Percentiles rank a stretch among this genome's conserved stretches.
Conservation (phyloP, 2,329 filamentous ascomycete species). For the Ceratocystiopsis sp. region DNA sequence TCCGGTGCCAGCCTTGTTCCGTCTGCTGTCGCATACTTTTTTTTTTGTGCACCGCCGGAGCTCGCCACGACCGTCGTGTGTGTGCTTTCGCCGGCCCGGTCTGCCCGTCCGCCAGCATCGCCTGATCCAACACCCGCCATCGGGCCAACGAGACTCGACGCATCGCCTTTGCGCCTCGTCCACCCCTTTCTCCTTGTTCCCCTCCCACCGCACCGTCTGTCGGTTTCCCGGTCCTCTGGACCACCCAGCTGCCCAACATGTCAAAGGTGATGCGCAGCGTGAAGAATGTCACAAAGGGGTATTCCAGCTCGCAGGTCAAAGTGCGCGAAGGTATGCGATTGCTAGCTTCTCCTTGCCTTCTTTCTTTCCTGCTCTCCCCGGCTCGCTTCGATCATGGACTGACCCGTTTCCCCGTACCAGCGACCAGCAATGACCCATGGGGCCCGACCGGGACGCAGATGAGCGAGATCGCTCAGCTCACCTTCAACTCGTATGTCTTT, state of each 20-base stretch:
- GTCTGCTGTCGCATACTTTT: background rate
- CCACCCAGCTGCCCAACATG: constrained; percentile 37
- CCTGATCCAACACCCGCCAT: background rate
- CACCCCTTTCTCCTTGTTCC: background rate
- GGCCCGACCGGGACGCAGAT: constrained; percentile 95
- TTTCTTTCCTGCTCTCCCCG: background rate
- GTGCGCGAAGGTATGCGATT: constrained; percentile 66
- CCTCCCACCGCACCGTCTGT: too few species aligned
- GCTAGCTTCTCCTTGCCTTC: background rate
- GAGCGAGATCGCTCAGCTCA: constrained; percentile 96
- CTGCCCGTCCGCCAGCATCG: too few species aligned
- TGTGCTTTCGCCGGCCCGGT: too few species aligned
- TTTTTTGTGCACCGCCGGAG: too few species aligned
- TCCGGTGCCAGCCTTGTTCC: background rate
- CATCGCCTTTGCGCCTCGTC: background rate
- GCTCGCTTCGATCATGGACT: too few species aligned
- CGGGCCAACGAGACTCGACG: background rate
- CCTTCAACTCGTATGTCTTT: constrained; percentile 74
- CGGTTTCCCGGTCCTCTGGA: background rate
- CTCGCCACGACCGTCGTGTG: too few species aligned
- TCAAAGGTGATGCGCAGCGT: constrained; percentile 94
- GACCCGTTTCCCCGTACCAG: constrained; percentile 28
- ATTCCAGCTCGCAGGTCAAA: constrained; percentile 91
- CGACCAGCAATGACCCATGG: constrained; percentile 98
- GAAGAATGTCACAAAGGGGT: constrained; percentile 99